A percentile compares a stretch with the other conserved stretches of the same genome.
Conservation (phyloP, 345 rosid species). For the Cardamine occulta region DNA sequence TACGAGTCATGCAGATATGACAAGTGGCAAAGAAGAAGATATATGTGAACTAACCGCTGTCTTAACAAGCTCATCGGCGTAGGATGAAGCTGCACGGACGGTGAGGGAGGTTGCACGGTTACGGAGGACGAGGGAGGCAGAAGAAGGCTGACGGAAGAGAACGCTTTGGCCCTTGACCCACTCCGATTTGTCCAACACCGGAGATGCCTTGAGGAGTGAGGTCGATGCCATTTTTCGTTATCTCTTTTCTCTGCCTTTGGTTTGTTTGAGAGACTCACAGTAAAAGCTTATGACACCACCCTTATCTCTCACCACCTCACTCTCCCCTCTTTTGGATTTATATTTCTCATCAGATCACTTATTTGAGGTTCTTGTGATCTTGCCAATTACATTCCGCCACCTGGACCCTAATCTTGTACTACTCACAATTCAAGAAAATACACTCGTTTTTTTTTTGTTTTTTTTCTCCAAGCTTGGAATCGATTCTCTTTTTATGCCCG, state of each 20-base stretch:
- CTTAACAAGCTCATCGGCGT: conserved; percentile 95
- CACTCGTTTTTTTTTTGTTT: background rate
- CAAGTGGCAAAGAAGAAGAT: conserved; percentile 8
- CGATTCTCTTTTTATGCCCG: conserved; percentile 19
- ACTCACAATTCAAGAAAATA: conserved; percentile 22
- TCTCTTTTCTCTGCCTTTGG: conserved; percentile 33
- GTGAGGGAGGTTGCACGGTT: conserved; percentile 55
- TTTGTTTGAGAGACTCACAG: conserved; percentile 36
- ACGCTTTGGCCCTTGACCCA: conserved; percentile 76
- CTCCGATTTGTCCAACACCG: conserved; percentile 80
- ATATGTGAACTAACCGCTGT: conserved; percentile 71
- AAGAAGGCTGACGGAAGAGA: conserved; percentile 59
- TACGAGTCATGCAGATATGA: conserved; percentile 31
- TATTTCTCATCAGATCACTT: conserved; percentile 62
- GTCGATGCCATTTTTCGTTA: conserved; percentile 75
- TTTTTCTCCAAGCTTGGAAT: background rate
- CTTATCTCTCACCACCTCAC: conserved; percentile 44
- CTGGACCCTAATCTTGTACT: conserved; percentile 62
- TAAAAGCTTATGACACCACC: conserved; percentile 41
- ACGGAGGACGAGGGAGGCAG: conserved; percentile 59
- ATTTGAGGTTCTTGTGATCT: conserved; percentile 70
- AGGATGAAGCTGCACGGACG: conserved; percentile 76
- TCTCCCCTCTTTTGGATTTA: conserved; percentile 48
- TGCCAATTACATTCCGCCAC: conserved; percentile 54
- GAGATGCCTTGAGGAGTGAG: conserved; percentile 82